Conservation (phyloP, 441 rosid species). For the Theobroma grandiflorum region DNA sequence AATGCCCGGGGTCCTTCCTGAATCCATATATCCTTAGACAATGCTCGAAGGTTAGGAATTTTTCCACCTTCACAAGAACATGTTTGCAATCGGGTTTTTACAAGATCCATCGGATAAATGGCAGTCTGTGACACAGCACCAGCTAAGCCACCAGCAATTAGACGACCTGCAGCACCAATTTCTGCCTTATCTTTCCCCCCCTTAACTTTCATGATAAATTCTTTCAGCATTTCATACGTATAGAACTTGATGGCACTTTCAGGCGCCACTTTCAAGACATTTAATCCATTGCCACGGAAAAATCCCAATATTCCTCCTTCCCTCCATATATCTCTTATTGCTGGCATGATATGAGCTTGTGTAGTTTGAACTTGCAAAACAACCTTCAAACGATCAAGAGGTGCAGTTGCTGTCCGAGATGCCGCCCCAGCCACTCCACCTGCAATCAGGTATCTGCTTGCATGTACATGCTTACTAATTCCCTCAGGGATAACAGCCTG, state of each 20-base stretch:
- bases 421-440: slow-evolving; percentile 74
- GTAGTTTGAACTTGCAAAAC: slow-evolving; percentile 66
- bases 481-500: slow-evolving; percentile 70
- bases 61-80: slow-evolving; percentile 48
- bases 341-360: slow-evolving; percentile 53
- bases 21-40: slow-evolving; percentile 60
- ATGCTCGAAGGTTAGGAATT: slow-evolving; percentile 50
- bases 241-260: slow-evolving; percentile 74
- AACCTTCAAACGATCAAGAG: slow-evolving; percentile 71
- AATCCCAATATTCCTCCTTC: slow-evolving; percentile 55
- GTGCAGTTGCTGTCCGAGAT: slow-evolving; percentile 72
- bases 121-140: slow-evolving; percentile 75
- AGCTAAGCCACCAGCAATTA: slow-evolving; percentile 68
- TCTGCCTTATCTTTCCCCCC: slow-evolving; percentile 43
- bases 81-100: slow-evolving; percentile 73
- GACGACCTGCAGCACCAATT: slow-evolving; percentile 55
- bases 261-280: slow-evolving; percentile 70
- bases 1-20: slow-evolving; percentile 73
- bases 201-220: slow-evolving; percentile 41
- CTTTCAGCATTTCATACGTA: slow-evolving; percentile 61
- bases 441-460: slow-evolving; percentile 66
- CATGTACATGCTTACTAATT: slow-evolving; percentile 61
- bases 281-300: slow-evolving; percentile 69
- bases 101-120: slow-evolving; percentile 72
- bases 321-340: slow-evolving; percentile 57